phyloP scores from a whole-genome alignment of 345 rosid genomes.

The Schrenkiella parvula region DNA sequence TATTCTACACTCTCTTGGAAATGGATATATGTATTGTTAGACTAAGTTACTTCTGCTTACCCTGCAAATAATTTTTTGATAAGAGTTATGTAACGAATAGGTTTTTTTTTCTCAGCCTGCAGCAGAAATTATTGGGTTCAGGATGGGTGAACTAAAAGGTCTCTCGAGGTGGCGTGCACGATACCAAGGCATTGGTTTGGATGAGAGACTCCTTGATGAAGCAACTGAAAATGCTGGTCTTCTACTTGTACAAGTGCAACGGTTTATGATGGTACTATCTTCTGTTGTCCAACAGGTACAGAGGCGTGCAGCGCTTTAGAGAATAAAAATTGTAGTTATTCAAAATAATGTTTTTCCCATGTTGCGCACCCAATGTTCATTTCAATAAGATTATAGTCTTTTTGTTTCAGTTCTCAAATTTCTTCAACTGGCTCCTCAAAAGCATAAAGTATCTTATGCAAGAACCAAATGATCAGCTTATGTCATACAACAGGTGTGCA shows the following conservation, averaged over 20 bases:
- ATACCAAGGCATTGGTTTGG: conserved; percentile 68
- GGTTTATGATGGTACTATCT: conserved; percentile 76
- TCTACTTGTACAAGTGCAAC: conserved; percentile 76
- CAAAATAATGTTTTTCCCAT: neutral
- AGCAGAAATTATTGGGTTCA: conserved; percentile 87
- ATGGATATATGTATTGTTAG: neutral
- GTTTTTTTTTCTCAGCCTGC: conserved; percentile 69
- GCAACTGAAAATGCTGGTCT: conserved; percentile 80
- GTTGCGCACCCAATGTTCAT: neutral
- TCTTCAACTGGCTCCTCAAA: conserved; percentile 88
- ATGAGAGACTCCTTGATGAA: conserved; percentile 57
- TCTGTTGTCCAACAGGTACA: conserved; percentile 80
- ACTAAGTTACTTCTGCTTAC: neutral
- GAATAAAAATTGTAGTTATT: neutral
- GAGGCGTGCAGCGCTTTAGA: conserved; percentile 15
- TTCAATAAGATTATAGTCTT: neutral
- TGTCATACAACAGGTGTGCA: conserved; percentile 64
- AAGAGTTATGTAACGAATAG: neutral
- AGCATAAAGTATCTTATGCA: conserved; percentile 80
- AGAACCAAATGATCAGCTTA: conserved; percentile 88
- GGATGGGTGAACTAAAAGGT: conserved; percentile 92
- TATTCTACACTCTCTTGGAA: conserved; percentile 18
- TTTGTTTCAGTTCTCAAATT: conserved; percentile 72
- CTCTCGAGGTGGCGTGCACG: conserved; percentile 93
- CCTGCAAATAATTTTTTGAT: neutral